Percentiles rank a stretch among this genome's conserved stretches.
Evolutionary conservation across 106 monocot genomes (phyloP).

Genomic region (Acorus gramineus): DNA sequence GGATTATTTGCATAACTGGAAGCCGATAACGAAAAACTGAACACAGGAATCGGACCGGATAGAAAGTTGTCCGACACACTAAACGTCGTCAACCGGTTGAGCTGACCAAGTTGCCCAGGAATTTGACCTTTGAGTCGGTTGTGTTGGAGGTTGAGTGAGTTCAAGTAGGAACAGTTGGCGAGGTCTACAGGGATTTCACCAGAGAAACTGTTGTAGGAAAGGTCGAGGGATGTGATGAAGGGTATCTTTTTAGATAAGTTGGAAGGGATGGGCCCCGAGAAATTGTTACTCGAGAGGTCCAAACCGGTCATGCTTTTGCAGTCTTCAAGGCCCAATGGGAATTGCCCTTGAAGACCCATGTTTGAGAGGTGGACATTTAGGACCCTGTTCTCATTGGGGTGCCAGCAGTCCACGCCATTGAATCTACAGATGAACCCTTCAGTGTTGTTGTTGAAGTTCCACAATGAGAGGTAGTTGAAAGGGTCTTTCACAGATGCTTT

Average conservation of each 20-base stretch:
- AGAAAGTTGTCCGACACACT: conserved; percentile 65
- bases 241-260: conserved; percentile 48
- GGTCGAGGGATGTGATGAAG: conserved; percentile 62
- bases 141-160: conserved; percentile 51
- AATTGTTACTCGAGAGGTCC: conserved; percentile 66
- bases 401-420: conserved; percentile 88
- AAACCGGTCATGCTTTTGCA: conserved; percentile 67
- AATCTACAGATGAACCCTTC: conserved; percentile 68
- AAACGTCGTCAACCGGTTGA: conserved; percentile 42
- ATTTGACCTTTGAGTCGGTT: conserved; percentile 51
- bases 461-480: conserved; percentile 21
- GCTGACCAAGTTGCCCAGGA: conserved; percentile 36
- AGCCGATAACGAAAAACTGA: background rate
- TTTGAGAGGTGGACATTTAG: conserved; percentile 52
- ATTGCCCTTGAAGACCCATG: conserved; percentile 62
- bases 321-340: conserved; percentile 59
- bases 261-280: conserved; percentile 49
- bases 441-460: conserved; percentile 52
- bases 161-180: conserved; percentile 50
- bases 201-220: conserved; percentile 63
- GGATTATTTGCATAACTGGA: conserved; percentile 35
- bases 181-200: conserved; percentile 55
- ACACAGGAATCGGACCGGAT: conserved; percentile 43
- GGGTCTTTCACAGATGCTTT: conserved; percentile 63
- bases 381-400: conserved; percentile 68